Evolutionary conservation across 805 yeast species (phyloP).

Genomic region (Nakazawaea wickerhamii): DNA sequence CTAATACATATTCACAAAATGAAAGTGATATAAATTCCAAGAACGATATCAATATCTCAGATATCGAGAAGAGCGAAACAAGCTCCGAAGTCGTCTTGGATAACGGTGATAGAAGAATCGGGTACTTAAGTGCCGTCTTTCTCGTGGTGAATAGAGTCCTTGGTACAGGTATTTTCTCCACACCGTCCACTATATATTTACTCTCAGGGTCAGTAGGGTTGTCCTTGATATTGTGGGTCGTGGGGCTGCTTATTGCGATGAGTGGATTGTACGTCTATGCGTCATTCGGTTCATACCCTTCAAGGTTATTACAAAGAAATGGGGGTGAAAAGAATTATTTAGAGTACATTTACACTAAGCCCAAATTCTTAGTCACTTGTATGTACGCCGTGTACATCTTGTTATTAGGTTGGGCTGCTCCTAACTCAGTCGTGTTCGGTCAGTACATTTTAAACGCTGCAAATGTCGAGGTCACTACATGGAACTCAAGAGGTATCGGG

Average conservation of each 20-base stretch:
- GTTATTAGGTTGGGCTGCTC: constrained; percentile 81
- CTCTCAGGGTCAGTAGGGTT: constrained; percentile 69
- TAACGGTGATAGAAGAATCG: constrained; percentile 39
- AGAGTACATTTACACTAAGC: constrained; percentile 64
- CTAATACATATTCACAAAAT: not conserved
- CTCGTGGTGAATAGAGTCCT: constrained; percentile 63
- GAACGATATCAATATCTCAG: not conserved
- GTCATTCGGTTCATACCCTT: constrained; percentile 59
- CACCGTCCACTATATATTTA: constrained; percentile 57
- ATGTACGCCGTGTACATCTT: constrained; percentile 68
- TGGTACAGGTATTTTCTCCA: constrained; percentile 70
- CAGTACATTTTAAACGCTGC: constrained; percentile 75
- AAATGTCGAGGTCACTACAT: constrained; percentile 56
- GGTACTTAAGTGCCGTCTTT: constrained; percentile 38
- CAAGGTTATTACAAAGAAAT: constrained; percentile 58
- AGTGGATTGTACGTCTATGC: constrained; percentile 64
- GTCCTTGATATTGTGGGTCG: constrained; percentile 66
- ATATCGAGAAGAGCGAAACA: not conserved
- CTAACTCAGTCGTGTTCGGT: constrained; percentile 77
- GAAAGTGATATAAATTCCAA: not conserved
- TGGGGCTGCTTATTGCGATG: constrained; percentile 64
- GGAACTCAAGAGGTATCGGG: constrained; percentile 78
- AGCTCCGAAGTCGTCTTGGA: constrained; percentile 23
- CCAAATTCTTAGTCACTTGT: constrained; percentile 61
- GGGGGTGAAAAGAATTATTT: constrained; percentile 85